Conservation (phyloP, 2,329 filamentous ascomycete species). For the Monosporascus sp. region DNA sequence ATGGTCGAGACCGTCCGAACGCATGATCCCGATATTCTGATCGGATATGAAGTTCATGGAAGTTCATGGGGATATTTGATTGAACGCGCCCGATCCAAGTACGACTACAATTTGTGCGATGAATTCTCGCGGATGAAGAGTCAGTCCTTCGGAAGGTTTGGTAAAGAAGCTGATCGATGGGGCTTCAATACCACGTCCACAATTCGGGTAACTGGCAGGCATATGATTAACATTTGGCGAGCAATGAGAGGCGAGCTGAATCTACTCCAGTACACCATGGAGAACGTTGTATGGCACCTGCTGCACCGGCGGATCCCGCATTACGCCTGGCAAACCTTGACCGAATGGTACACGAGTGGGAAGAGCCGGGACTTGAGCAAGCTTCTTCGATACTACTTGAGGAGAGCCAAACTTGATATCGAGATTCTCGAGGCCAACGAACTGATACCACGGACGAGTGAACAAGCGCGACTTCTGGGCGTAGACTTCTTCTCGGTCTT, state of each 20-base stretch:
- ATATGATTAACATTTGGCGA: slow-evolving; percentile 96
- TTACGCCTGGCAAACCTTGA: slow-evolving; percentile 74
- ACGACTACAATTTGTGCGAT: slow-evolving; percentile 85
- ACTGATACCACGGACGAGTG: slow-evolving; percentile 80
- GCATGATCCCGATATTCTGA: slow-evolving; percentile 86
- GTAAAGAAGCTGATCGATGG: slow-evolving; percentile 84
- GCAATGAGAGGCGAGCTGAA: slow-evolving; percentile 93
- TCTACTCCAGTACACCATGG: slow-evolving; percentile 89
- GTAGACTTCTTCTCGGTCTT: slow-evolving; percentile 98
- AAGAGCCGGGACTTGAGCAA: slow-evolving; percentile 66
- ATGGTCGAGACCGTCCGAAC: slow-evolving; percentile 80
- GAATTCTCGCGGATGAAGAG: slow-evolving; percentile 86
- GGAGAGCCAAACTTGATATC: slow-evolving; percentile 74
- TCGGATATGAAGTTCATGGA: slow-evolving; percentile 91
- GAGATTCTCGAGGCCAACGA: slow-evolving; percentile 90
- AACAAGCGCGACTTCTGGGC: slow-evolving; percentile 87
- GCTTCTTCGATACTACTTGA: slow-evolving; percentile 71
- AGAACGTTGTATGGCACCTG: slow-evolving; percentile 90
- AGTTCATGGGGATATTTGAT: slow-evolving; percentile 94
- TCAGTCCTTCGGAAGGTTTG: slow-evolving; percentile 76
- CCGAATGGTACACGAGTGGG: slow-evolving; percentile 71
- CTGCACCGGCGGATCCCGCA: slow-evolving; percentile 84
- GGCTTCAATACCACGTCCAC: slow-evolving; percentile 91
- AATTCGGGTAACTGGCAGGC: slow-evolving; percentile 85
- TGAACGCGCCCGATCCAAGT: slow-evolving; percentile 78